Evolutionary conservation across 441 rosid genomes (phyloP), one percentile per base, ranked within the genome.

Genomic region (Biscutella laevigata): DNA sequence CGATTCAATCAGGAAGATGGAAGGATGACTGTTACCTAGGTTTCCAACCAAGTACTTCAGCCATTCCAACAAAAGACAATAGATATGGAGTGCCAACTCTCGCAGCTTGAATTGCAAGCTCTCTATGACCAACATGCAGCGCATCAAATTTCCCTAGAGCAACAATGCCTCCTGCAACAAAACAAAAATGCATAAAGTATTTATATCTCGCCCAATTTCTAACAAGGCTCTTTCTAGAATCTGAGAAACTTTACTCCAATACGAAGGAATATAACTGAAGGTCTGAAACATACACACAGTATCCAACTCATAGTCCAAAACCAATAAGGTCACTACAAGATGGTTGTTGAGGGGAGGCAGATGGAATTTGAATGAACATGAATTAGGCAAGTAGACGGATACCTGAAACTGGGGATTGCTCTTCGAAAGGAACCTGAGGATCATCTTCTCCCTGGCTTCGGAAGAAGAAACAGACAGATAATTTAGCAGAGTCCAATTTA

Each of bases 121-220:
- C 94, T 25, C 90, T 73, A 55, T 88, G 95, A 53, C 88, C 90
- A 14, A 76, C 53, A 63, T 86, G 94, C 68, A 88, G 79, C 1
- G 95, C 97, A 43, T 88, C 97, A 72, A 88, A 86, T 67, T 88
- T 86, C 55, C 94, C 97, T 54, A 80, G 74, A 13, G 88, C 94
- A 52, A 82, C 94, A 12, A 83, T 68, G 50, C 97, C 90, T 66
- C 97, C 95, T 81, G 62, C 19, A 48, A 21, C 28, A 36, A 47
- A 58, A 26, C 15, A 27, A 15, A 6, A 15, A n/a, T n/a, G 28
- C 15, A 53, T 33, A 22, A 42, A 41, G 16, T n/a, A n/a, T n/a
- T n/a, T 19, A 32, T 2, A 8, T 34, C 2, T 14, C 34, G 8
- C 3, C 49, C 1, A 7, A 44, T 25, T 25, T 44, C 34, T 27